Conservation (phyloP, 176 grass and related monocot genomes). For the Dactylis glomerata region DNA sequence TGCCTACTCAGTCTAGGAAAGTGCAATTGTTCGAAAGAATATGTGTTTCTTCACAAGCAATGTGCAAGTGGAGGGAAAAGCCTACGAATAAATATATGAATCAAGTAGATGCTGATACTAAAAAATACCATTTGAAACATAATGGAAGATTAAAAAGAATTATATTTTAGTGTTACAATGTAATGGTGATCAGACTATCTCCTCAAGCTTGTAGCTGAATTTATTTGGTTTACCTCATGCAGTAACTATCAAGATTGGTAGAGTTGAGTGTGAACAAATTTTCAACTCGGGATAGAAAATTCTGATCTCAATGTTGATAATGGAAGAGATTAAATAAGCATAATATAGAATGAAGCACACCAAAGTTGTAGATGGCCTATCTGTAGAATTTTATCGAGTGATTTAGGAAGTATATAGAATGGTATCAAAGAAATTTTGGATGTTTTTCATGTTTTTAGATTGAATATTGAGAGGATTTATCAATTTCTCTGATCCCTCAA, state of each 20-base stretch:
- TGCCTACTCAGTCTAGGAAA: not conserved
- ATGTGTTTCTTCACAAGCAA: not conserved
- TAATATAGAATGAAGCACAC: not conserved
- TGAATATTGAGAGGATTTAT: not conserved
- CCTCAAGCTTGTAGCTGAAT: too few species aligned
- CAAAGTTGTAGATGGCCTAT: not conserved
- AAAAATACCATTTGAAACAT: too few species aligned
- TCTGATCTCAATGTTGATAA: not conserved
- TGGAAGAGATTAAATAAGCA: not conserved
- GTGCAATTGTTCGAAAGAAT: not conserved
- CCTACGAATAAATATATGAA: not conserved
- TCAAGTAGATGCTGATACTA: too few species aligned
- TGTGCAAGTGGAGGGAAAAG: constrained; percentile 6
- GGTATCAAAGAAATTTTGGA: not conserved
- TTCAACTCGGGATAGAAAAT: too few species aligned
- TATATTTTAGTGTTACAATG: too few species aligned
- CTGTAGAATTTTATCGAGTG: not conserved
- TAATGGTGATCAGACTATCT: too few species aligned
- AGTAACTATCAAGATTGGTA: too few species aligned
- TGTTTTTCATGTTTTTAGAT: not conserved
- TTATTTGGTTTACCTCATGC: too few species aligned
- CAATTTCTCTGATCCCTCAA: not conserved
- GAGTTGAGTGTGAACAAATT: too few species aligned
- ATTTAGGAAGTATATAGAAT: not conserved
- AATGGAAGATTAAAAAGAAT: too few species aligned